These are phyloP conservation scores for Calocybe indica DNA, from an alignment of 768 basidiomycete species.

Conservation along the genomic window DNA sequence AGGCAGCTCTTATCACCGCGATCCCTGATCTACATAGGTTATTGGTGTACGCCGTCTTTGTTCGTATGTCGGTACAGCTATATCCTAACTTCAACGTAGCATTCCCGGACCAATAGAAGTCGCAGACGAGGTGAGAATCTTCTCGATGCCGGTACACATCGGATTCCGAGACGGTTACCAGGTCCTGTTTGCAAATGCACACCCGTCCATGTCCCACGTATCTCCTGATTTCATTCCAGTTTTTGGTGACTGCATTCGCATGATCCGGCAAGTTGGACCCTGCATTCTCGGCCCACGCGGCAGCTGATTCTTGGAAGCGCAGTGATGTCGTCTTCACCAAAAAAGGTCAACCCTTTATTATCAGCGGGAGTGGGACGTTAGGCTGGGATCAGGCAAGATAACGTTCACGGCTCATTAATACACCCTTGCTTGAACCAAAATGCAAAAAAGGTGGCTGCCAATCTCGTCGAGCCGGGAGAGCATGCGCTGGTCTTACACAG, in stretches of 20 bases:
- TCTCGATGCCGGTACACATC: background rate
- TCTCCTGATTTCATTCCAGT: conserved; percentile 83
- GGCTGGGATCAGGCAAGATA: conserved; percentile 87
- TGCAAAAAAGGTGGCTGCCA: conserved; percentile 55
- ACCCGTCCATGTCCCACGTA: conserved; percentile 84
- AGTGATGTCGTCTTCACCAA: conserved; percentile 77
- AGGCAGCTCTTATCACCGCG: conserved; percentile 20
- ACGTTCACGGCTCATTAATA: background rate
- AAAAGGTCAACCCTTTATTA: conserved; percentile 83
- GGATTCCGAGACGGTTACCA: conserved; percentile 16
- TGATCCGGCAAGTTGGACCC: conserved; percentile 54
- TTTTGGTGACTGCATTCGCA: conserved; percentile 84
- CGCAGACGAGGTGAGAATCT: conserved; percentile 32
- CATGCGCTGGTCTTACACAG: conserved; percentile 78
- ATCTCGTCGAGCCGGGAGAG: conserved; percentile 81
- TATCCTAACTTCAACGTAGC: conserved; percentile 23
- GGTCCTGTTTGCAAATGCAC: conserved; percentile 93
- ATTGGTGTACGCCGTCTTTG: conserved; percentile 34
- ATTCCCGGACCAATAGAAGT: conserved; percentile 65
- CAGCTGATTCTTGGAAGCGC: conserved; percentile 5
- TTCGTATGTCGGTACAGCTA: background rate
- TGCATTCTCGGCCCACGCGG: background rate
- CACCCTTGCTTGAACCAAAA: background rate
- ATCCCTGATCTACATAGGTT: conserved; percentile 29
- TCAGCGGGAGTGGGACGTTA: conserved; percentile 91